These are phyloP conservation scores for Chalciporus pseudorubinellus DNA, from an alignment of 768 basidiomycete genomes.

Conservation along the genomic window DNA sequence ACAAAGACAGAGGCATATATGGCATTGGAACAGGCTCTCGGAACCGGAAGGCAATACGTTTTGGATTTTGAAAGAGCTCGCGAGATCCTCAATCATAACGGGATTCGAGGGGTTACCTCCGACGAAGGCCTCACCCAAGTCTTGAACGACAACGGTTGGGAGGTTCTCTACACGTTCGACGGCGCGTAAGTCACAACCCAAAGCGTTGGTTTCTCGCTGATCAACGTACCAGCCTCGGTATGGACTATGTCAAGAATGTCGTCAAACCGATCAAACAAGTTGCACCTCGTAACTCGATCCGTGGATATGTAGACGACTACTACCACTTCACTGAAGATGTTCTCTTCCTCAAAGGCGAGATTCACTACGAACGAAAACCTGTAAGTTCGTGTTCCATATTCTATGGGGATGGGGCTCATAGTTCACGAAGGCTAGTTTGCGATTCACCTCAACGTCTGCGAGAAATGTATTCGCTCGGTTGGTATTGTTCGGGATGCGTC, in stretches of 20 bases:
- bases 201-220: conserved; percentile 5
- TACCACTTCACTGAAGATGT: conserved; percentile 34
- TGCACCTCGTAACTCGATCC: conserved; percentile 34
- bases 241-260: conserved; percentile 44
- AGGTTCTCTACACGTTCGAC: conserved; percentile 37
- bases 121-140: conserved; percentile 30
- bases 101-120: conserved; percentile 15
- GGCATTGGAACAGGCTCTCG: conserved; percentile 16
- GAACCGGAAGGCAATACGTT: conserved; percentile 16
- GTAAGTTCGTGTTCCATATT: conserved; percentile 17
- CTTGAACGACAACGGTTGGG: conserved; percentile 36
- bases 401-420: conserved; percentile 8
- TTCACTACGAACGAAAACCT: conserved; percentile 40
- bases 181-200: conserved; percentile 34
- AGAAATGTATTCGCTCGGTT: conserved; percentile 34
- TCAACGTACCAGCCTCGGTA: conserved; percentile 32
- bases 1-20: conserved; percentile 19
- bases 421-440: conserved; percentile 28
- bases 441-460: conserved; percentile 30
- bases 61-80: conserved; percentile 27
- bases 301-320: conserved; percentile 42
- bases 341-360: conserved; percentile 40
- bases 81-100: conserved; percentile 10
- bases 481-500: conserved; percentile 32
- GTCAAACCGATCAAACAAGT: conserved; percentile 38